Percentiles rank a stretch among this genome's conserved stretches.
Evolutionary conservation across 768 basidiomycete species (phyloP).

Genomic region (Naganishia onofrii): DNA sequence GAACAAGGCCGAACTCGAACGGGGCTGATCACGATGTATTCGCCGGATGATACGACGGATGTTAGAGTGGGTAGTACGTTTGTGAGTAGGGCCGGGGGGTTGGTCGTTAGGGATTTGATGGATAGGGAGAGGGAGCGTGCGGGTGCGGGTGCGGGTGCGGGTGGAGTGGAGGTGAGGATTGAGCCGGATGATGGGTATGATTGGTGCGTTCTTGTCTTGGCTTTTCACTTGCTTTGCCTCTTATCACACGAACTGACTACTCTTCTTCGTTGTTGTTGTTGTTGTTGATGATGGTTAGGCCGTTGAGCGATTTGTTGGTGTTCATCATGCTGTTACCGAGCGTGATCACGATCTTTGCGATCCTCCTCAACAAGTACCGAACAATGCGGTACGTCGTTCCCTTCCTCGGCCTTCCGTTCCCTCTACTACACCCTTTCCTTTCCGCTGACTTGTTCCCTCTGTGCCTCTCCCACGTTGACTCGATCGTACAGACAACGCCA

Average conservation of each 20-base stretch:
- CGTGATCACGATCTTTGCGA: conserved; percentile 78
- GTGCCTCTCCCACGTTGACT: background rate
- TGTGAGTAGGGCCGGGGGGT: conserved; percentile 79
- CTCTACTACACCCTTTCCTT: background rate
- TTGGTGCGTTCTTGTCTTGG: conserved; percentile 67
- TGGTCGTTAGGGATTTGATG: conserved; percentile 65
- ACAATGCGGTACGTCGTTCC: conserved; percentile 40
- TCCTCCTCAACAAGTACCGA: conserved; percentile 83
- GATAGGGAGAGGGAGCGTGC: too few relatives aligned
- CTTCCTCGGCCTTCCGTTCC: too few relatives aligned
- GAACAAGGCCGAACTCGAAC: conserved; percentile 57
- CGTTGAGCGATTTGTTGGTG: conserved; percentile 55
- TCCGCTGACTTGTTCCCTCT: conserved; percentile 57
- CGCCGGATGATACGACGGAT: conserved; percentile 81
- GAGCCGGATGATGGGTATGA: conserved; percentile 63
- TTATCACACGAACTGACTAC: conserved; percentile 16
- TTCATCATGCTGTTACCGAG: conserved; percentile 87
- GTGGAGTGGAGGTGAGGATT: conserved; percentile 38
- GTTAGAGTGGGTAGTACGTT: conserved; percentile 81
- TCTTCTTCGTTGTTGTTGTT: conserved; percentile 17
- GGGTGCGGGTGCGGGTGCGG: too few relatives aligned
- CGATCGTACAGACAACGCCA: conserved; percentile 59
- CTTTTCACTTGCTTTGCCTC: background rate
- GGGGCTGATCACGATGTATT: conserved; percentile 84
- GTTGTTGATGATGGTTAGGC: background rate